Conservation (phyloP, 2,329 filamentous ascomycete species). For the Leptographium lundbergii region DNA sequence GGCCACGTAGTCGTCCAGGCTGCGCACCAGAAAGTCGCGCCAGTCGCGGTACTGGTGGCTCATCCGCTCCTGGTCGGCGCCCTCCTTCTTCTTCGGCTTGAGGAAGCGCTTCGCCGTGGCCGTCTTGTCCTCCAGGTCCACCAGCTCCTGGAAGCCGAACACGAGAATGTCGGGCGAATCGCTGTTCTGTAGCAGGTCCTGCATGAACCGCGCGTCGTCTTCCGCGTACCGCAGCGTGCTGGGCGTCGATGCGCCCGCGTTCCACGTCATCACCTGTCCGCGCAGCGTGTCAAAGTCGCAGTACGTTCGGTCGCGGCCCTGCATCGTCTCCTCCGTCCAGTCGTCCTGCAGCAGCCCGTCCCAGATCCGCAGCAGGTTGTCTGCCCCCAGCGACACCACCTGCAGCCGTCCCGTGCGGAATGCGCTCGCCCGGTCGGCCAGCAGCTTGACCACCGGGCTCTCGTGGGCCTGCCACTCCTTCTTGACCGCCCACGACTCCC, state of each 20-base stretch:
- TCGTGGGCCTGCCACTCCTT: conserved; percentile 95
- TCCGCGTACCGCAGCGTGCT: conserved; percentile 60
- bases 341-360: conserved; percentile 89
- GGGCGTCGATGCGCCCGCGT: conserved; percentile 92
- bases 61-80: conserved; percentile 78
- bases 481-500: conserved; percentile 56
- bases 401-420: conserved; percentile 78
- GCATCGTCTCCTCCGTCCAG: conserved; percentile 88
- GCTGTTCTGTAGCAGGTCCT: conserved; percentile 62
- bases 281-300: conserved; percentile 76
- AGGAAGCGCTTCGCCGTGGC: conserved; percentile 93
- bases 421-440: conserved; percentile 67
- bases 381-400: conserved; percentile 74
- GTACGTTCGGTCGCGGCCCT: conserved; percentile 66
- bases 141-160: conserved; percentile 97
- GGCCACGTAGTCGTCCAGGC: conserved; percentile 72
- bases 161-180: conserved; percentile 78
- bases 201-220: conserved; percentile 65
- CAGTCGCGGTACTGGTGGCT: conserved; percentile 95
- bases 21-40: conserved; percentile 77
- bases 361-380: conserved; percentile 77
- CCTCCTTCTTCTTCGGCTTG: conserved; percentile 77
- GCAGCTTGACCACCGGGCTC: conserved; percentile 64
- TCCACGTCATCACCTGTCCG: conserved; percentile 84
- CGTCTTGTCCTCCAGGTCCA: conserved; percentile 94